Evolutionary conservation across 1,284 basidiomycete species (phyloP).

Genomic region (Trichosporon sp.): DNA sequence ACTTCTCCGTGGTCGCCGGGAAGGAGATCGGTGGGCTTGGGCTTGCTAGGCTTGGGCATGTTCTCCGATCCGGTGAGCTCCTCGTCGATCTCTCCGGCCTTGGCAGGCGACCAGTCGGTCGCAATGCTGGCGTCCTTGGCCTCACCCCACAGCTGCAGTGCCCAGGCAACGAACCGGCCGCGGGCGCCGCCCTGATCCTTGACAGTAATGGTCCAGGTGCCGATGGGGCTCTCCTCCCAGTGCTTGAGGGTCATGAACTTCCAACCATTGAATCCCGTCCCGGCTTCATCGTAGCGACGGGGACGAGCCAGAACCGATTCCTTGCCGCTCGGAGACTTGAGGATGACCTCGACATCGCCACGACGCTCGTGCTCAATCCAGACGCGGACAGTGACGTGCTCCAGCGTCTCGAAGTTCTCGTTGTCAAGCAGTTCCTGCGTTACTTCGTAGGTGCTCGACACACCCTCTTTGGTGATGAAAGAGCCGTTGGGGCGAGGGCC

Average conservation of each 20-base stretch:
- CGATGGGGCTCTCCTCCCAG: constrained; percentile 94
- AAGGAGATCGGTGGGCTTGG: constrained; percentile 83
- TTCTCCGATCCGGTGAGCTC: constrained; percentile 51
- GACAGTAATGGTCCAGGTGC: constrained; percentile 84
- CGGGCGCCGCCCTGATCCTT: constrained; percentile 66
- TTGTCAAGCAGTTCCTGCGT: constrained; percentile 65
- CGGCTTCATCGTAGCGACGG: constrained; percentile 65
- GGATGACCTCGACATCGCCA: constrained; percentile 89
- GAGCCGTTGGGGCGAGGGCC: constrained; percentile 20
- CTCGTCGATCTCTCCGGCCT: constrained; percentile 46
- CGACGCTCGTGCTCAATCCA: constrained; percentile 84
- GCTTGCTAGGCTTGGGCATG: constrained; percentile 53
- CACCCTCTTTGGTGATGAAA: constrained; percentile 63
- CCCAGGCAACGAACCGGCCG: constrained; percentile 87
- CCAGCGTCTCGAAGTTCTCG: constrained; percentile 79
- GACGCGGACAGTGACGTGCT: constrained; percentile 88
- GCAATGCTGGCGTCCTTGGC: constrained; percentile 67
- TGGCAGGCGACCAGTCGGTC: constrained; percentile 56
- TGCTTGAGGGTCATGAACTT: constrained; percentile 98
- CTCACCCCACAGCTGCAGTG: constrained; percentile 91
- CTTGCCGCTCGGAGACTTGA: constrained; percentile 80
- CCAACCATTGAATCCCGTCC: constrained; percentile 83
- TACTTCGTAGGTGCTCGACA: constrained; percentile 64
- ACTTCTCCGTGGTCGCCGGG: constrained; percentile 72
- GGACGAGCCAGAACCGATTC: constrained; percentile 75